Conservation (phyloP, 75 land plant genomes). For the Cryptomeria japonica region DNA sequence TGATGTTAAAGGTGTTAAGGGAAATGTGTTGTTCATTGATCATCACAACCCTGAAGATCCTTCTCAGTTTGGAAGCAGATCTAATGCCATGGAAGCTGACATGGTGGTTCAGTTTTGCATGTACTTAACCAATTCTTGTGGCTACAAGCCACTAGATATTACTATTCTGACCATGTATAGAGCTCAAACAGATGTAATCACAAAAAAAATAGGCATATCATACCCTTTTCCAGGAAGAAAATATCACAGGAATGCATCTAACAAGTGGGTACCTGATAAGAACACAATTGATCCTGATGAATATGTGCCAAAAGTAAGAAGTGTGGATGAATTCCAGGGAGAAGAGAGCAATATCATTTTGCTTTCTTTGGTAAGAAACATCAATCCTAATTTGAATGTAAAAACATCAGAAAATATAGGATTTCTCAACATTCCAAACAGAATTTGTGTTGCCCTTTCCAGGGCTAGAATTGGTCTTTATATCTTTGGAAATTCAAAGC, state of each 20-base stretch:
- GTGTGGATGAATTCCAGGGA: slow-evolving; percentile 36
- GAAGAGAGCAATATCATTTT: slow-evolving; percentile 28
- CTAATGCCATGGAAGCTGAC: slow-evolving; percentile 8
- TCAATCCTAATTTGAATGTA: not conserved
- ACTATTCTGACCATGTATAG: slow-evolving; percentile 23
- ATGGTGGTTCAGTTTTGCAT: slow-evolving; percentile 22
- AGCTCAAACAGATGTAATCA: not conserved
- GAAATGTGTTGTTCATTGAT: slow-evolving; percentile 19
- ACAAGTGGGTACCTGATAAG: not conserved
- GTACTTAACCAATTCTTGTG: slow-evolving; percentile 17
- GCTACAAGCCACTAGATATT: slow-evolving; percentile 14
- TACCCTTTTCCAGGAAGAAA: not conserved
- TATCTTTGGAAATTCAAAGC: slow-evolving; percentile 29
- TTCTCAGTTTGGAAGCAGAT: not conserved
- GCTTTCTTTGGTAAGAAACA: slow-evolving; percentile 27
- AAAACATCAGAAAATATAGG: slow-evolving; percentile 22
- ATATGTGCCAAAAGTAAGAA: slow-evolving; percentile 20
- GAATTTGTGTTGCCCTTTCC: slow-evolving; percentile 33
- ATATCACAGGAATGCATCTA: not conserved
- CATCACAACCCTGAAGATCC: slow-evolving; percentile 15
- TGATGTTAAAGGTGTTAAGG: slow-evolving; percentile 21
- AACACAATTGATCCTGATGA: not conserved
- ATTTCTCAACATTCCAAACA: slow-evolving; percentile 26
- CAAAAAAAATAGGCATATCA: not conserved
- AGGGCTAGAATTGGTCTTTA: slow-evolving; percentile 34